These are phyloP conservation scores for Byssothecium circinans DNA, from an alignment of 2,329 filamentous ascomycete genomes.

Conservation along the genomic window DNA sequence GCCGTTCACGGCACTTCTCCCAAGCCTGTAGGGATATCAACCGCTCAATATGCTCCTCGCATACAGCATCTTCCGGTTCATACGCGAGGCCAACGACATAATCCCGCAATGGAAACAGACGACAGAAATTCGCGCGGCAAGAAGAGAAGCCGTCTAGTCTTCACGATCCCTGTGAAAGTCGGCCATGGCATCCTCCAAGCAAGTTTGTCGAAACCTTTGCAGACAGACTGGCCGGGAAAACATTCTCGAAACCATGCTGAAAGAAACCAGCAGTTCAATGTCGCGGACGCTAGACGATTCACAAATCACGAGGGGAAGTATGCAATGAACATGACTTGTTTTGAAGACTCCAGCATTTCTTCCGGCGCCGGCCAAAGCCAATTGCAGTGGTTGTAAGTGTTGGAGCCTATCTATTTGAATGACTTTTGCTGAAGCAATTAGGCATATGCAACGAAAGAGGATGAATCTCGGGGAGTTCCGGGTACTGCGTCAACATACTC, in stretches of 20 bases:
- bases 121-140: too few relatives aligned
- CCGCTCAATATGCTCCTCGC: too few relatives aligned
- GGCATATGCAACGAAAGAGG: conserved; percentile 2
- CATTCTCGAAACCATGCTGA: neutral
- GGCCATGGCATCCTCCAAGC: neutral
- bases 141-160: neutral
- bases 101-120: too few relatives aligned
- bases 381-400: conserved; percentile 8
- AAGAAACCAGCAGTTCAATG: neutral
- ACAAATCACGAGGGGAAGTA: conserved; percentile 4
- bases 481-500: neutral
- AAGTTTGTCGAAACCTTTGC: neutral
- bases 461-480: conserved; percentile 8
- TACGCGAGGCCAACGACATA: too few relatives aligned
- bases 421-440: neutral
- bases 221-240: neutral
- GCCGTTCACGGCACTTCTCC: too few relatives aligned
- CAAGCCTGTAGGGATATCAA: too few relatives aligned
- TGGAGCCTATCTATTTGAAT: neutral
- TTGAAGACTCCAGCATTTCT: neutral
- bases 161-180: neutral
- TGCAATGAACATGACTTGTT: conserved; percentile 5
- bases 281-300: conserved; percentile 2
- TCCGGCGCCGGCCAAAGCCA: neutral
- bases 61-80: too few relatives aligned